Evolutionary conservation across 164 flowering plant species (phyloP).

Genomic region (Magnolia sinica): DNA sequence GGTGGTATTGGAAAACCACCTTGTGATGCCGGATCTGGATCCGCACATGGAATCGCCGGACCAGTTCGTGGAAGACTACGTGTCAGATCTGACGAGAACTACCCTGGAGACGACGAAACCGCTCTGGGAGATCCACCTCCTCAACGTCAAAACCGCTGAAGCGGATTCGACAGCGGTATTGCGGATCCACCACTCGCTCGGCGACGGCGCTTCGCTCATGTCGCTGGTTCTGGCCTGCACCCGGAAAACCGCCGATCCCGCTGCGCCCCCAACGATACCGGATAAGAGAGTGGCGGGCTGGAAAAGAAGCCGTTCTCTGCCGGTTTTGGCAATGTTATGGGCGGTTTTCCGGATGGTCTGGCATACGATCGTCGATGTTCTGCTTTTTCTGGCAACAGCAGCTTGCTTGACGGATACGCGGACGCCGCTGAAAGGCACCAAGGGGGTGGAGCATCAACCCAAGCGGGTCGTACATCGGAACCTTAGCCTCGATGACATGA

Average conservation of each 20-base stretch:
- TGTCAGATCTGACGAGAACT: constrained; percentile 32
- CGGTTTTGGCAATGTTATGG: constrained; percentile 23
- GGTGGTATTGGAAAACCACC: constrained; percentile 43
- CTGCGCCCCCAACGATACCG: constrained; percentile 46
- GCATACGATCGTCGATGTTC: constrained; percentile 42
- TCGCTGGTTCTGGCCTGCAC: constrained; percentile 58
- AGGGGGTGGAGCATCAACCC: constrained; percentile 22
- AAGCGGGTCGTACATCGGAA: constrained; percentile 39
- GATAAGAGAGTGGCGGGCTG: constrained; percentile 17
- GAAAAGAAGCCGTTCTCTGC: constrained; percentile 7
- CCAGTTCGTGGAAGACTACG: constrained; percentile 49
- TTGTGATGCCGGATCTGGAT: constrained; percentile 37
- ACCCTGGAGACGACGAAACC: constrained; percentile 50
- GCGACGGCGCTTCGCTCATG: constrained; percentile 67
- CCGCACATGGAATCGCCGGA: constrained; percentile 30
- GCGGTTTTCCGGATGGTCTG: constrained; percentile 23
- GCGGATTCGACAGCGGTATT: constrained; percentile 42
- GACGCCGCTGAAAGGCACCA: constrained; percentile 38
- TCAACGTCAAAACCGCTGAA: constrained; percentile 45
- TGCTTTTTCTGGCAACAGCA: constrained; percentile 31
- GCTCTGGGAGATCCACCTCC: constrained; percentile 64
- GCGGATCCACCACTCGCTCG: constrained; percentile 66
- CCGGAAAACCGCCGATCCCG: constrained; percentile 37
- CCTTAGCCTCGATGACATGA: constrained; percentile 56
- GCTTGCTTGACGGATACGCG: constrained; percentile 40